Conservation (phyloP, 2,329 filamentous ascomycete species). For the Botryosphaeria dothidea region DNA sequence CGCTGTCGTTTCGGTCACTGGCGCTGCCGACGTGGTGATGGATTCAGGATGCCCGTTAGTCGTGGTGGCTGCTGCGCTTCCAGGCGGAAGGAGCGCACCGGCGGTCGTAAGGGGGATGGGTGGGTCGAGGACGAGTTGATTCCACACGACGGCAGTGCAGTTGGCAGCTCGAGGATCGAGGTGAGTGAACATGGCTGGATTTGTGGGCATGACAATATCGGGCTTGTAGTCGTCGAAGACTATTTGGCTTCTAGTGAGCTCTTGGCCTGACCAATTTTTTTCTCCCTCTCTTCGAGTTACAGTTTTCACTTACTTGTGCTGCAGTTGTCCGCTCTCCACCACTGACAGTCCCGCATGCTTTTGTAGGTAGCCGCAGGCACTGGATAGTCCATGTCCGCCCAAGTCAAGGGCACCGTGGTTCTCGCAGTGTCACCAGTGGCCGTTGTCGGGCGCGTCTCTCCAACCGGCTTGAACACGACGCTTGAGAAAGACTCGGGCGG, state of each 20-base stretch:
- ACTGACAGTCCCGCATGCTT: background rate
- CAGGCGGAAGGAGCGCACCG: background rate
- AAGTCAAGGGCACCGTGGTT: background rate
- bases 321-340: background rate
- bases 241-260: background rate
- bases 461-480: too few species aligned
- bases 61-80: background rate
- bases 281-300: too few species aligned
- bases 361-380: background rate
- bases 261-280: too few species aligned
- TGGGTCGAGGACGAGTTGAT: background rate
- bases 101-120: background rate
- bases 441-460: background rate
- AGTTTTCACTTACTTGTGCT: background rate
- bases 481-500: too few species aligned
- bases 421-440: background rate
- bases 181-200: background rate
- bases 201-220: background rate
- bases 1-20: background rate
- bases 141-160: background rate
- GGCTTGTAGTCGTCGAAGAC: slow-evolving; percentile 7
- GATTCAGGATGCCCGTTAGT: background rate
- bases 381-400: background rate
- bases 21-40: background rate
- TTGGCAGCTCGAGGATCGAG: background rate